Base-by-base conservation (phyloP, 495 filamentous ascomycete species). In the Podospora tetraspora region DNA sequence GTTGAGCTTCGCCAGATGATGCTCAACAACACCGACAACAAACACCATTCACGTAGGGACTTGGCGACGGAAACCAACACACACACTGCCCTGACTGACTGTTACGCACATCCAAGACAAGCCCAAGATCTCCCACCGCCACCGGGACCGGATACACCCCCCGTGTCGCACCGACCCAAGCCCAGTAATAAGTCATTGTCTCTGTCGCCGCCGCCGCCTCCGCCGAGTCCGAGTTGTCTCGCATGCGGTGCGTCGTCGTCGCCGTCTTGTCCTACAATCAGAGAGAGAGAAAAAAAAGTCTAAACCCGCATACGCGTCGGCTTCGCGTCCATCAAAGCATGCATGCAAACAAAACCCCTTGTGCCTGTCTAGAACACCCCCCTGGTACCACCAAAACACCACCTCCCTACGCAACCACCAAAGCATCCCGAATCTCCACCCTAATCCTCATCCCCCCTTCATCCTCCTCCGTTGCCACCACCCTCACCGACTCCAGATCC, bases 401-500 rank as follows among this genome's bases (percentile, higher is more conserved):
- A 16, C 43, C 56, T 10, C 34, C 62, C 63, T 27, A 57, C 25
- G 8, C 52, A 66, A 66, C 64, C 7, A 76, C 72, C 70, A 84
- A 63, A 52, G 71, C 77, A 61, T 81, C 74, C 34, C 78, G 63
- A 61, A 92, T 76, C 74, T 84, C 81, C 67, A 91, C 75, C 66
- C 79, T 82, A 13, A 87, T 85, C 71, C 78, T 78, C 25, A 24
- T 4, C 34, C 79, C 81, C 61, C 72, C 80, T 57, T 81, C 81
- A 1, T 57, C 66, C 32, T 71, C 73, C 71, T 81, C 81, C 1
- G 61, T 68, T 29, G 72, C 73, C 71, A 87, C 81, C 66, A 91
- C 79, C 73, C 81, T 81, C 25, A 97, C 83, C 68, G 90, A 91
- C 43, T 81, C 79, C 80, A 99, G 79, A 78, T 99, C 92, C 70